phyloP scores from a whole-genome alignment of 1,139 yeast species.

The Sugiyamaella castrensis region DNA sequence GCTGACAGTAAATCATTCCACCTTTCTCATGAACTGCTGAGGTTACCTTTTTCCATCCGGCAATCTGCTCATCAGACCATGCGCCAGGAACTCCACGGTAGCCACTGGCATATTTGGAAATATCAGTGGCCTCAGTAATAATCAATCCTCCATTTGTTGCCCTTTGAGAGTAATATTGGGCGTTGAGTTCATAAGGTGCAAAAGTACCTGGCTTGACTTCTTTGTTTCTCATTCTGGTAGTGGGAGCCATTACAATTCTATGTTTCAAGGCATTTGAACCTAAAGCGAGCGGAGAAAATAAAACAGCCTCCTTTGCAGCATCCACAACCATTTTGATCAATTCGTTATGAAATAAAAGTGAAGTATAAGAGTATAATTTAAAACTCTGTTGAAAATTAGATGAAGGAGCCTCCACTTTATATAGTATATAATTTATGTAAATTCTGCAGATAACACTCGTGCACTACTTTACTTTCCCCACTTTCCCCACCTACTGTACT shows the following conservation, averaged over 20 bases:
- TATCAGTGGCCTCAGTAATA: slow-evolving; percentile 40
- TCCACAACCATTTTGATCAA: not conserved
- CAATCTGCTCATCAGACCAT: slow-evolving; percentile 45
- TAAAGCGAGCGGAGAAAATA: slow-evolving; percentile 30
- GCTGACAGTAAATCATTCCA: slow-evolving; percentile 49
- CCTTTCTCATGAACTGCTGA: slow-evolving; percentile 51
- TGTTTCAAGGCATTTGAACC: slow-evolving; percentile 33
- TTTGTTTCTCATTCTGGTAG: slow-evolving; percentile 47
- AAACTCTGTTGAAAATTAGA: too few relatives aligned
- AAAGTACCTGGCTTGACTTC: slow-evolving; percentile 18
- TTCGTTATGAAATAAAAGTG: not conserved
- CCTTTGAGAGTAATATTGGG: slow-evolving; percentile 49
- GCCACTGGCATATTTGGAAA: slow-evolving; percentile 37
- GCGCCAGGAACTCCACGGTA: slow-evolving; percentile 51
- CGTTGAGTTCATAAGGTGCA: slow-evolving; percentile 46
- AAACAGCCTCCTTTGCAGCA: not conserved
- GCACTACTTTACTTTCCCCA: too few relatives aligned
- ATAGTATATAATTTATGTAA: too few relatives aligned
- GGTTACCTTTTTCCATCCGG: slow-evolving; percentile 48
- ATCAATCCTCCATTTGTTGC: slow-evolving; percentile 47
- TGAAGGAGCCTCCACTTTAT: too few relatives aligned
- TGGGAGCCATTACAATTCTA: slow-evolving; percentile 51
- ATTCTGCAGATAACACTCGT: too few relatives aligned
- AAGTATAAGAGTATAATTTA: too few relatives aligned
- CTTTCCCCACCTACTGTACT: too few relatives aligned